Percentiles rank a stretch among this genome's conserved stretches.
Conservation (phyloP, 73 alveolate species). For the Symbiodinium natans region DNA sequence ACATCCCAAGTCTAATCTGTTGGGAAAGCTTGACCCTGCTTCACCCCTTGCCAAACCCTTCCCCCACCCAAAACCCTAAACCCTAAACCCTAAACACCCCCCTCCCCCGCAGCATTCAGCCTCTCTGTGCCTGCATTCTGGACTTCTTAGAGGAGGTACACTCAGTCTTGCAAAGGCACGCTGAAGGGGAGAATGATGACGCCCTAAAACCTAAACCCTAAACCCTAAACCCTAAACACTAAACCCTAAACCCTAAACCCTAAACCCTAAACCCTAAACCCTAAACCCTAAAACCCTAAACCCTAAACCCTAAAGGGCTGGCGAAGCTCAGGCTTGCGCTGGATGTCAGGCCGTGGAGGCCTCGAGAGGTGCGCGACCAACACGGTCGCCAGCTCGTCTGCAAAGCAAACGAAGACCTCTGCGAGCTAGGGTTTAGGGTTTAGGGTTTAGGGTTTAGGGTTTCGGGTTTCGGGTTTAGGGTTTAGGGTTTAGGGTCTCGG, state of each 20-base stretch:
- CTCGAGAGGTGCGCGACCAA: slow-evolving; percentile 63
- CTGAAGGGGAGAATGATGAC: too few species aligned
- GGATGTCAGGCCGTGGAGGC: slow-evolving; percentile 26
- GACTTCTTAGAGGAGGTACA: too few species aligned
- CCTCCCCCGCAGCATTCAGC: too few species aligned
- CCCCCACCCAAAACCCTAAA: neutral
- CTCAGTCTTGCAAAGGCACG: too few species aligned
- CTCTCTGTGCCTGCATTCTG: too few species aligned
- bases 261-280: neutral
- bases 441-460: neutral
- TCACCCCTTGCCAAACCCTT: too few species aligned
- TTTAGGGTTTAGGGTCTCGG: neutral
- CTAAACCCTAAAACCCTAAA: neutral
- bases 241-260: neutral
- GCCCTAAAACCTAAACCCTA: neutral
- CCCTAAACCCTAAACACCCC: too few species aligned
- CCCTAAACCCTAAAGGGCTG: neutral
- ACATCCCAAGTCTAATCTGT: too few species aligned
- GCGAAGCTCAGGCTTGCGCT: too few species aligned
- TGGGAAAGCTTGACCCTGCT: neutral
- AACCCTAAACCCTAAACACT: neutral
- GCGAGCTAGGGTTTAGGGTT: neutral
- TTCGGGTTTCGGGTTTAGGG: neutral
- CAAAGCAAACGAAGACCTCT: slow-evolving; percentile 53
- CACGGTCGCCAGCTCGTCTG: slow-evolving; percentile 22